phyloP scores from a whole-genome alignment of 352 stramenopile species.

The Phytophthora macrochlamydospora region DNA sequence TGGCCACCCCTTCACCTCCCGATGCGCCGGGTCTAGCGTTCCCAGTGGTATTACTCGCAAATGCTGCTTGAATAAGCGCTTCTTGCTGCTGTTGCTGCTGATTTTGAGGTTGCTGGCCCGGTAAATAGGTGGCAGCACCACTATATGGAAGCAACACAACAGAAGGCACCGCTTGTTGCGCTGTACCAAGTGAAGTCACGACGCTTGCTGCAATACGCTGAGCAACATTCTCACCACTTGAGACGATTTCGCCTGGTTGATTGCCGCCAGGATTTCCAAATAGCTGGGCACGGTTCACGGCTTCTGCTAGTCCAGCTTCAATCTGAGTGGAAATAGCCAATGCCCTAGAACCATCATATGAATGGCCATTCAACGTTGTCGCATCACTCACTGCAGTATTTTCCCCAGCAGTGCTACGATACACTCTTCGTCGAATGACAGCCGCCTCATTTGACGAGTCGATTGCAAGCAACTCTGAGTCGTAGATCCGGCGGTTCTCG shows the following conservation, averaged over 20 bases:
- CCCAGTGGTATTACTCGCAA: slow-evolving; percentile 8
- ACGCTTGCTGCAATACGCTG: slow-evolving; percentile 10
- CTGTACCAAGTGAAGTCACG: slow-evolving; percentile 2
- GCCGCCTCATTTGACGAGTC: slow-evolving; percentile 41
- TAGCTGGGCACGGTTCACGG: slow-evolving; percentile 24
- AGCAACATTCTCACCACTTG: slow-evolving; percentile 9
- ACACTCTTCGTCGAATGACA: slow-evolving; percentile 31
- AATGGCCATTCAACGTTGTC: slow-evolving; percentile 4
- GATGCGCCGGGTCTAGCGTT: slow-evolving; percentile 1
- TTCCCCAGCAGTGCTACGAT: slow-evolving; percentile 4
- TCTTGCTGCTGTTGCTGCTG: slow-evolving; percentile 21
- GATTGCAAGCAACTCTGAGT: slow-evolving; percentile 70
- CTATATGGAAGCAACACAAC: slow-evolving; percentile 41
- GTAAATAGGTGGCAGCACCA: slow-evolving; percentile 16
- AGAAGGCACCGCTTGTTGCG: slow-evolving; percentile 30
- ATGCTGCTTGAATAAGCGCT: slow-evolving; percentile 10
- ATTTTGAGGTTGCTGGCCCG: slow-evolving; percentile 17
- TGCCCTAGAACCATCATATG: slow-evolving; percentile 9
- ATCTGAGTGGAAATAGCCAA: slow-evolving; percentile 22
- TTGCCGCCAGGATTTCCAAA: slow-evolving; percentile 10
- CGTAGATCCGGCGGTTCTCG: slow-evolving; percentile 81
- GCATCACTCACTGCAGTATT: background rate
- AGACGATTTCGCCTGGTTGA: slow-evolving; percentile 5
- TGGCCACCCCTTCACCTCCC: slow-evolving; percentile 14
- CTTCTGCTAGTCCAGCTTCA: slow-evolving; percentile 29